Evolutionary conservation across 2,329 filamentous ascomycete species (phyloP), one percentile per base, ranked within the genome.

Genomic region (Penicillium sp.): DNA sequence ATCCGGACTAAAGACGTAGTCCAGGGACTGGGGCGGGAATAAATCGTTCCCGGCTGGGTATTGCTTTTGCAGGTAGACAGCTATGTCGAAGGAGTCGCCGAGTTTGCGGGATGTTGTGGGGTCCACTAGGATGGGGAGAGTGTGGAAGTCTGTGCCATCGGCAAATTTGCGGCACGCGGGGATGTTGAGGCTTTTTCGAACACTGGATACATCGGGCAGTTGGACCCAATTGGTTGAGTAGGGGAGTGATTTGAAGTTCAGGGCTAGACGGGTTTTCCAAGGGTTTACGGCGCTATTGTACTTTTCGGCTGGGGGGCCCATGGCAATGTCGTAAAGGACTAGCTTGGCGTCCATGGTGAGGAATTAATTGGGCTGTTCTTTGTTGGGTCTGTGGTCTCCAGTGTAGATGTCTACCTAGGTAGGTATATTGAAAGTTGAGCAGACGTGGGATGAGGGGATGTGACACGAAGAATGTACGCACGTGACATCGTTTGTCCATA

Each of bases 11-110:
- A 68, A 77, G 46, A 56, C 57, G 54, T 73, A 82, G 51, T 79
- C 75, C 18, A 82, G 70, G 6, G 58, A 68, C 44, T 71, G 66
- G 0, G 68, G 46, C 0, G 79, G 79, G 60, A 86, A 82, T 2
- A 87, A 72, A 44, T 76, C 66, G 1, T 77, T 75, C 1, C 65
- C 72, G 2, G 78, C 78, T 0, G 82, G 81, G 52, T 82, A 85
- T 0, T 66, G 75, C 1, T 76, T 69, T 29, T 87, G 78, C 2
- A 87, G 75, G 61, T 86, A 82, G 31, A 79, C 69, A 8, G 85
- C 86, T 56, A 88, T 88, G 49, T 87, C 85, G 63, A 86, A 86
- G 2, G 84, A 83, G 70, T 88, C 86, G 9, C 85, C 85, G 3
- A 87, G 52, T 0, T 74, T 48, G 0, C 68, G 57, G 5, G 63